Percentiles rank a stretch among this genome's conserved stretches.
Evolutionary conservation across 2,329 filamentous ascomycete species (phyloP).

Genomic region (Neonectria neomacrospora): DNA sequence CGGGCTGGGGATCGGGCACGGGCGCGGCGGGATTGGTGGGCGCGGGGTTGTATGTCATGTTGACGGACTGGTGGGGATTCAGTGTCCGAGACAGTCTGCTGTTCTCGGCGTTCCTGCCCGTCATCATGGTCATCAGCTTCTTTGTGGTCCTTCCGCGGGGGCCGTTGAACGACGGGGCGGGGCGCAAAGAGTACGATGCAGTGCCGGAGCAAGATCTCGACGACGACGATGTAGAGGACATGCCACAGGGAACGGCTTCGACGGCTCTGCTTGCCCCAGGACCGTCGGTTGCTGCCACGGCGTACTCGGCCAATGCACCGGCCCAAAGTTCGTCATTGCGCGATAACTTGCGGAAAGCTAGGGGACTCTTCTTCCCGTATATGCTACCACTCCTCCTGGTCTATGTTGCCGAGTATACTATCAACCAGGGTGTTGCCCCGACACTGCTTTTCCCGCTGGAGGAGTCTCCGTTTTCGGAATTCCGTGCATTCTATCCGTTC

Average conservation of each 20-base stretch:
- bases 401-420: slow-evolving; percentile 96
- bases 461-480: slow-evolving; percentile 80
- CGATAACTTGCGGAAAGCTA: slow-evolving; percentile 72
- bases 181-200: slow-evolving; percentile 64
- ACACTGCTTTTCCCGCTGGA: slow-evolving; percentile 87
- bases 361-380: slow-evolving; percentile 76
- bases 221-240: slow-evolving; percentile 51
- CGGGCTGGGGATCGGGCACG: slow-evolving; percentile 92
- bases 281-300: slow-evolving; percentile 53
- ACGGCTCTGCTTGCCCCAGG: slow-evolving; percentile 61
- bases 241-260: slow-evolving; percentile 54
- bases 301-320: slow-evolving; percentile 48
- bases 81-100: slow-evolving; percentile 80
- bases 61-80: slow-evolving; percentile 83
- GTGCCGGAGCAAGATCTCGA: slow-evolving; percentile 57
- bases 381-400: slow-evolving; percentile 94
- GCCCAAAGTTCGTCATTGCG: slow-evolving; percentile 51
- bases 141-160: slow-evolving; percentile 81
- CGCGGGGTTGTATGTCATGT: slow-evolving; percentile 85
- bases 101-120: slow-evolving; percentile 80
- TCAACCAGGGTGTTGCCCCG: slow-evolving; percentile 93
- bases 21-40: slow-evolving; percentile 89
- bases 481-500: slow-evolving; percentile 90
- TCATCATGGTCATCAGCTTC: slow-evolving; percentile 86
- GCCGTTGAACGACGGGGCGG: slow-evolving; percentile 64